Evolutionary conservation across 345 rosid species (phyloP).

Genomic region (Hevea brasiliensis): DNA sequence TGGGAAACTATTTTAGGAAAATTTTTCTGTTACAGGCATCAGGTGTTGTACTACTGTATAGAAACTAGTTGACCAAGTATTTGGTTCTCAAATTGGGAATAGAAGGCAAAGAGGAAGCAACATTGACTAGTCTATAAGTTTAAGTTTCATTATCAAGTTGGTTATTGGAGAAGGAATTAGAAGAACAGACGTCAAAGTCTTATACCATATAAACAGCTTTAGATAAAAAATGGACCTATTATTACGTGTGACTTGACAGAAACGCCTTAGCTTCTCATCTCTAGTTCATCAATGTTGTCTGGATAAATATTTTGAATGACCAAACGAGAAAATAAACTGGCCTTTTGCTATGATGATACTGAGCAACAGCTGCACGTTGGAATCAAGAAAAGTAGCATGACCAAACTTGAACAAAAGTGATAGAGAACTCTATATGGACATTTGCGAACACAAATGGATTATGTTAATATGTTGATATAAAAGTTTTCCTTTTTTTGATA

Average conservation of each 20-base stretch:
- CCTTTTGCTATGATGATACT: not conserved
- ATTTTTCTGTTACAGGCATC: no score
- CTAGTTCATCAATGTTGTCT: not conserved
- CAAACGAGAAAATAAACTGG: not conserved
- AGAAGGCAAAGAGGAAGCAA: not conserved
- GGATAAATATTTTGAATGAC: conserved; percentile 1
- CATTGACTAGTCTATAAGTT: not conserved
- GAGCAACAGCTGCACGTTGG: not conserved
- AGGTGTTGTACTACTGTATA: no score
- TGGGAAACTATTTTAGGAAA: no score
- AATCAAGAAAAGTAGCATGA: not conserved
- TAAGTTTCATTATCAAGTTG: not conserved
- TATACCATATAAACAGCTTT: not conserved
- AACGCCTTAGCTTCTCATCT: not conserved
- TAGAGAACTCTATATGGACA: conserved; percentile 16
- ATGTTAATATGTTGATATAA: no score
- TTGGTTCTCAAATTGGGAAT: not conserved
- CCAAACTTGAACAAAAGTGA: conserved; percentile 36
- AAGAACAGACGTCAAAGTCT: not conserved
- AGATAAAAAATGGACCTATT: not conserved
- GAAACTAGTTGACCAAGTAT: no score
- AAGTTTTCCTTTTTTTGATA: no score
- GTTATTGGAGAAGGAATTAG: conserved; percentile 1
- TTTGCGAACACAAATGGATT: no score
- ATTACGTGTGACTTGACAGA: not conserved